Conservation (phyloP, 768 basidiomycete species). For the Suillus subluteus region DNA sequence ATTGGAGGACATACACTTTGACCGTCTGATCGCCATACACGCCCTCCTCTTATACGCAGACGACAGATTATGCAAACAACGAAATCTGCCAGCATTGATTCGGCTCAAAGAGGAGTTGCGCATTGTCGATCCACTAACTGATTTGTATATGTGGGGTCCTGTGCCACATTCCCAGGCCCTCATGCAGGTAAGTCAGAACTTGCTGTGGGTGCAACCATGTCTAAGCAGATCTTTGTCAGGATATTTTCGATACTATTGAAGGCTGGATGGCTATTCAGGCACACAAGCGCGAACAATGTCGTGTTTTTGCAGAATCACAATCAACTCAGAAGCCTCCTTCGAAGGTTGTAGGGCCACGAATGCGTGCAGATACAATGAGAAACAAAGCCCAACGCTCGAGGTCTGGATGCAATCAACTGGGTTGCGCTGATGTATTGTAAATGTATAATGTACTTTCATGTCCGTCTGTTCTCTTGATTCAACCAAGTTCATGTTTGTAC, state of each 20-base stretch:
- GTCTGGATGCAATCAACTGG: not conserved
- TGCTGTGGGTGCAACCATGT: not conserved
- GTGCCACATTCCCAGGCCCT: slow-evolving; percentile 20
- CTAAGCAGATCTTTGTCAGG: slow-evolving; percentile 22
- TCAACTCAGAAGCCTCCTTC: slow-evolving; percentile 16
- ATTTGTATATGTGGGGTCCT: slow-evolving; percentile 26
- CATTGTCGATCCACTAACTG: slow-evolving; percentile 15
- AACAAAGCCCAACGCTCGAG: not conserved
- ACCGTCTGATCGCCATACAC: slow-evolving; percentile 39
- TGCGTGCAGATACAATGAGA: slow-evolving; percentile 13
- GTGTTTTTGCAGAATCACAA: not conserved
- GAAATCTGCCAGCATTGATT: slow-evolving; percentile 21
- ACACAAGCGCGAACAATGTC: slow-evolving; percentile 21
- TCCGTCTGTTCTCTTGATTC: not conserved
- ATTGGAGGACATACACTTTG: slow-evolving; percentile 21
- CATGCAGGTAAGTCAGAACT: slow-evolving; percentile 21
- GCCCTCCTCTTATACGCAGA: slow-evolving; percentile 37
- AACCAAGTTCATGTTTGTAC: not conserved
- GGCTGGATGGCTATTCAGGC: slow-evolving; percentile 28
- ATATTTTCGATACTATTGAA: slow-evolving; percentile 32
- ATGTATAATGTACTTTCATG: not conserved
- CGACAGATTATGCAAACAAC: slow-evolving; percentile 34
- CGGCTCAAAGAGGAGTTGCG: slow-evolving; percentile 25
- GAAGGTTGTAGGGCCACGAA: slow-evolving; percentile 30
- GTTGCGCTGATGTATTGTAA: not conserved